Conservation (phyloP, 2,329 filamentous ascomycete genomes). For the Cercospora citrullina region DNA sequence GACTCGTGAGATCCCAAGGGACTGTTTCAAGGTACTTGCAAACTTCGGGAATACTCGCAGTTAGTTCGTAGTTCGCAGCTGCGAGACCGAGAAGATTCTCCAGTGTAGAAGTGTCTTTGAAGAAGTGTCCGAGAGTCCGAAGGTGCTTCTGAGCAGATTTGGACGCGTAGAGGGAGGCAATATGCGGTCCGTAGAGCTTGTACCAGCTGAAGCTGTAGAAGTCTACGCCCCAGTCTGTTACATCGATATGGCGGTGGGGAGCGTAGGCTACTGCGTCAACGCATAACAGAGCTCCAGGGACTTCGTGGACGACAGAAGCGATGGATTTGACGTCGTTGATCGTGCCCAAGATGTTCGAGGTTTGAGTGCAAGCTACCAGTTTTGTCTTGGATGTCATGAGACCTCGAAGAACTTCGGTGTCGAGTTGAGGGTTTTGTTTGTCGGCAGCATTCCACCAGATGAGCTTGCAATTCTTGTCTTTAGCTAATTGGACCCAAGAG, state of each 20-base stretch:
- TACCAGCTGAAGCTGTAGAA: constrained; percentile 82
- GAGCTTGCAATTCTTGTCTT: constrained; percentile 59
- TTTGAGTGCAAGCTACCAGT: constrained; percentile 72
- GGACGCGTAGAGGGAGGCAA: constrained; percentile 69
- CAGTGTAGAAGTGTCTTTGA: constrained; percentile 60
- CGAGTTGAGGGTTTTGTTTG: constrained; percentile 59
- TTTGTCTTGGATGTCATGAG: constrained; percentile 66
- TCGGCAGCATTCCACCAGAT: constrained; percentile 64
- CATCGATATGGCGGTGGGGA: constrained; percentile 69
- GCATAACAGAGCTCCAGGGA: constrained; percentile 61
- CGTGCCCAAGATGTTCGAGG: constrained; percentile 70
- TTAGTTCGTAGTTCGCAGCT: constrained; percentile 69
- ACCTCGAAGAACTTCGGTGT: constrained; percentile 55
- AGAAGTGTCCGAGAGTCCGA: constrained; percentile 64
- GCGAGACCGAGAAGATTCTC: constrained; percentile 69
- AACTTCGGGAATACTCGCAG: constrained; percentile 62
- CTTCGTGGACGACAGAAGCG: constrained; percentile 53
- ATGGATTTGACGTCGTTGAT: constrained; percentile 65
- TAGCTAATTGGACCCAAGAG: constrained; percentile 69
- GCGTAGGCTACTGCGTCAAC: constrained; percentile 78
- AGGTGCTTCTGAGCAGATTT: constrained; percentile 57
- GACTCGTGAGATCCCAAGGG: constrained; percentile 54
- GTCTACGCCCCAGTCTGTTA: constrained; percentile 67
- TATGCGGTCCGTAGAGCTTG: constrained; percentile 77
- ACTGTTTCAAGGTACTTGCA: constrained; percentile 53